Base-by-base conservation (phyloP, 495 filamentous ascomycete species). In the Aspergillus coremiiformis region DNA sequence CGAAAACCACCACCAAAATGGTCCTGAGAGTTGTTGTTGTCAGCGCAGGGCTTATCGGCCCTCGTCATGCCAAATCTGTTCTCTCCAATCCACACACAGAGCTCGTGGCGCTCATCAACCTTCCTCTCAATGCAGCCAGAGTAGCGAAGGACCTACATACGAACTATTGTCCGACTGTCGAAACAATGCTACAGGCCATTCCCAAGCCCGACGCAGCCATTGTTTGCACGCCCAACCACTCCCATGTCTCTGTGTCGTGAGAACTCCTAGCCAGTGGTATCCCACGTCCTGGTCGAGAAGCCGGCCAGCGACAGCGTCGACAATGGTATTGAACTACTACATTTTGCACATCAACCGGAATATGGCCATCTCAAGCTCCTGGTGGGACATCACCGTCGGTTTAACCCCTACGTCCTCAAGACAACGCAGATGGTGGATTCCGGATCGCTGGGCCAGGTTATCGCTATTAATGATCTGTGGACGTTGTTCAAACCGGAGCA, bases 361-460 rank as follows among this genome's bases (percentile, higher is more conserved):
- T 45, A 56, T 8, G 49, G 62, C 30, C 61, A 69, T 8, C 60
- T 75, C n/a, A 71, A 75, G 20, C 56, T 82, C 5, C 66, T 82
- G 5, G 77, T 81, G 37, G 81, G 80, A 35, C 79, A 84, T 58
- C 79, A 84, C 59, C 71, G 80, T 14, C 72, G 80, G 27, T 83
- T 83, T 64, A 82, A 84, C 55, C 74, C 76, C 2, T 82, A 80
- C 59, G 66, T 81, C 0, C 60, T 66, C 3, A 67, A 74, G 8
- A 73, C 78, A 0, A 82, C 78, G 49, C 54, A 66, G 24, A 60
- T 71, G 7, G 52, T 84, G 4, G 54, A 58, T 15, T 20, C 62
- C 0, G 63, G 67, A 1, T 62, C 63, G 0, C 68, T 82, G 0
- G 80, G 80, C 20, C 59, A 52, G 0, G 46, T 73, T 11, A 69